Percentiles rank a stretch among this genome's conserved stretches.
Evolutionary conservation across 2,329 filamentous ascomycete genomes (phyloP).

Genomic region (Colletotrichum plurivorum): DNA sequence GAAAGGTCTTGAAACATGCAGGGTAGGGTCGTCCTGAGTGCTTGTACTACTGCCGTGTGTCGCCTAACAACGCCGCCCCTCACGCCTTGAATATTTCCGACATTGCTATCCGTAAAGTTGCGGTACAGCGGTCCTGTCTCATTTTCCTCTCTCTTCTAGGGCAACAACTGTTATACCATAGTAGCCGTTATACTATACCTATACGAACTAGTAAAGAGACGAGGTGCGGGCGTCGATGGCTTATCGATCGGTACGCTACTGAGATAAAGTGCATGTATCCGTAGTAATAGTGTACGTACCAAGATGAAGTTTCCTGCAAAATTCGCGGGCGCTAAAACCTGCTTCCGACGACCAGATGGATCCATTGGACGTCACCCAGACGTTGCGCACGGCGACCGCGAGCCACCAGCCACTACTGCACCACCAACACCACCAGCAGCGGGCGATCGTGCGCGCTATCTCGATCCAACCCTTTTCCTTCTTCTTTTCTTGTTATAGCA

Average conservation of each 20-base stretch:
- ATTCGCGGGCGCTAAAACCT: conserved; percentile 5
- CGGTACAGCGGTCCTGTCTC: conserved; percentile 2
- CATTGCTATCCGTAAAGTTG: conserved; percentile 6
- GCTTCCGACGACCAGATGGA: conserved; percentile 4
- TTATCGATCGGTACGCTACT: too few species aligned
- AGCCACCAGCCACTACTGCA: conserved; percentile 7
- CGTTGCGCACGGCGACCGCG: conserved; percentile 39
- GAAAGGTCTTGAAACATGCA: conserved; percentile 33
- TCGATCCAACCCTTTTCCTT: conserved; percentile 11
- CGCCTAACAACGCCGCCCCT: conserved; percentile 3
- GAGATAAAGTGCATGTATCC: too few species aligned
- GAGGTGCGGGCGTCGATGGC: too few species aligned
- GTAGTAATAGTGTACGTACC: too few species aligned
- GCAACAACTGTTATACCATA: too few species aligned
- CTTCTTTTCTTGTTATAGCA: background rate
- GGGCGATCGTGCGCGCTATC: conserved; percentile 24
- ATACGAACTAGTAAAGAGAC: too few species aligned
- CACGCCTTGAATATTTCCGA: conserved; percentile 12
- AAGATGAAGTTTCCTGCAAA: background rate
- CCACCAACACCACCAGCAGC: background rate
- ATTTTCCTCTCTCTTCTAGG: background rate
- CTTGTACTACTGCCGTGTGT: conserved; percentile 10
- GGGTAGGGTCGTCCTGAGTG: conserved; percentile 6
- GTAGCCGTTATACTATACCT: too few species aligned
- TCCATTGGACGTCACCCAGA: conserved; percentile 21